Base-by-base conservation (phyloP, 1,284 basidiomycete species). In the Ceratobasidium sp. region DNA sequence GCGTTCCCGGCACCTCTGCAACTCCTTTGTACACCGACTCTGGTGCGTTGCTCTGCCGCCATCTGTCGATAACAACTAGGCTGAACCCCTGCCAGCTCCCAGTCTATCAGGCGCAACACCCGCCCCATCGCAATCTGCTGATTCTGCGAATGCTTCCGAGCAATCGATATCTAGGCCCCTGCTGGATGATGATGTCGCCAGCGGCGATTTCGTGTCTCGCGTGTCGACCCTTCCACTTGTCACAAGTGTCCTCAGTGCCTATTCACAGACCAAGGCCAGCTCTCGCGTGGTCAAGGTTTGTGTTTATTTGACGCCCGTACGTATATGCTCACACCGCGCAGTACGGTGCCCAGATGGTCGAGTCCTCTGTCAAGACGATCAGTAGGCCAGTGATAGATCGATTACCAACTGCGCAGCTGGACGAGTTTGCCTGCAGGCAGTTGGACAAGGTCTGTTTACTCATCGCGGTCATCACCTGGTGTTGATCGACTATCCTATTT, bases 321-420 rank as follows among this genome's bases (percentile, higher is more conserved):
- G 50, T 41, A 58, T 36, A 45, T 80, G 71, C n/a, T 18, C 2
- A 64, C 43, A 16, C 26, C 74, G 75, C 52, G 72, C 76, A 94
- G 92, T 94, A 94, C 78, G 92, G 93, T 71, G 93, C 92, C 23
- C 91, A 91, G 79, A 91, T 95, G 84, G 88, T 96, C 82, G 94
- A 95, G 80, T 92, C 89, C 1, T 90, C 91, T 50, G 88, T 96
- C 69, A 92, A 91, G 79, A 86, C 90, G 34, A 89, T 96, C 64
- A 94, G 92, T 12, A 84, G 88, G 9, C 93, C 94, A n/a, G 92
- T 95, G 60, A 91, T 94, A 72, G 88, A 91, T 75, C 87, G 91
- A 53, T 83, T 95, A 0, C 92, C 87, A 50, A 89, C 87, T 70
- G 88, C 88, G 73, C 89, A 90, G 77, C 82, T 94, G n/a, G 94